Base-by-base conservation (phyloP, 768 basidiomycete genomes). In the Pleurotus platypus region DNA sequence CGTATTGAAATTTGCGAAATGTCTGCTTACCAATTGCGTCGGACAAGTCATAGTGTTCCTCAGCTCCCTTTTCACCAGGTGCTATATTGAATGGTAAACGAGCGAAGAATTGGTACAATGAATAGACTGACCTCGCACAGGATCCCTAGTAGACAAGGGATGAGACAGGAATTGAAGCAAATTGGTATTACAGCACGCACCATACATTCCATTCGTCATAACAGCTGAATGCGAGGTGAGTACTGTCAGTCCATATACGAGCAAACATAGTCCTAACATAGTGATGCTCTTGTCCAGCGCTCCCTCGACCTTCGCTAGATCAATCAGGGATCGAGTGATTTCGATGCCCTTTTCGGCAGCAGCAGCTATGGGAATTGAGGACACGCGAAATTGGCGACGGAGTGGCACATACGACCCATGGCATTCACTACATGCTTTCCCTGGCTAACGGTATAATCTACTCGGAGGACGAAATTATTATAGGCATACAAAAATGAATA, bases 191-290 rank as follows among this genome's bases (percentile, higher is more conserved):
- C 16, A 16, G 26, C 7, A 63, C 67, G 13, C 57, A 75, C 77
- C 78, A 81, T 16, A 82, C 80, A 58, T 81, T 81, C 80, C 80
- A 83, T 65, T 82, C 81, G 53, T 84, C 82, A 49, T 80, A 84
- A 54, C 75, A 77, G 2, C 76, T 75, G 40, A 9, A 9, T 6
- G 26, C 20, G 24, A 42, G 5, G 15, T 47, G 39, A 26, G 24
- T 12, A 42, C n/a, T 16, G 12, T 16, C n/a, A 26, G 30, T 39
- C 3, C 5, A 37, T 2, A 13, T 53, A 48, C 22, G 12, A 39
- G 22, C 22, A 7, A 0, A 40, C 4, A 8, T 13, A 24, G 3
- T 63, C 6, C 70, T 20, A 61, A 78, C 74, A 78, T 66, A 6
- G 71, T 72, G 43, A 78, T 60, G 15, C 71, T 68, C 58, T 75